These are phyloP conservation scores for Irpex rosettiformis DNA, from an alignment of 1,284 basidiomycete species.

Conservation along the genomic window DNA sequence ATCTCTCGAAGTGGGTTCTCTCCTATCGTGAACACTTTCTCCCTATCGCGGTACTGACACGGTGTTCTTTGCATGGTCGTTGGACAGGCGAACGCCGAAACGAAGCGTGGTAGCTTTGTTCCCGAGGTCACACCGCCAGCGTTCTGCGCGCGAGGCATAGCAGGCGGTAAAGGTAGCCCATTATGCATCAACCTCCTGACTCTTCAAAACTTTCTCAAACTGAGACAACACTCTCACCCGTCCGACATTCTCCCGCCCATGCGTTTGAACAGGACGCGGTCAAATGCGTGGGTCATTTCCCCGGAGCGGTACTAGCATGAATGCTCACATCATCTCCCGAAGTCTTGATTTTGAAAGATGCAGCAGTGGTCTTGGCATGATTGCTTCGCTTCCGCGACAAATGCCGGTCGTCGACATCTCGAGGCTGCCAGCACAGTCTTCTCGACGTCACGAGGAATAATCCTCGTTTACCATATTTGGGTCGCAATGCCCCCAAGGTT, in stretches of 20 bases:
- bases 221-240: neutral
- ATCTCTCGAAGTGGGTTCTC: too few relatives aligned
- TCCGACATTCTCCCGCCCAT: neutral
- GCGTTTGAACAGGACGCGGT: neutral
- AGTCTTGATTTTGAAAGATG: neutral
- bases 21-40: too few relatives aligned
- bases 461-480: neutral
- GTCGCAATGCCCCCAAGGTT: neutral
- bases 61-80: neutral
- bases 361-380: neutral
- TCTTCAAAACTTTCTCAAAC: neutral
- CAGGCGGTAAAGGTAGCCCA: neutral
- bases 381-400: neutral
- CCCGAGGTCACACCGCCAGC: neutral
- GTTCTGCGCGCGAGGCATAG: too few relatives aligned
- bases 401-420: neutral
- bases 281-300: neutral
- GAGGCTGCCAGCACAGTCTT: neutral
- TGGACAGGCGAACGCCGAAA: neutral
- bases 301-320: neutral
- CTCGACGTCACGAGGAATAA: constrained; percentile 1
- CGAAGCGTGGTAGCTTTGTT: neutral
- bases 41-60: neutral
- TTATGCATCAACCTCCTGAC: neutral
- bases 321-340: neutral